phyloP scores from a whole-genome alignment of 345 rosid species.

The Boechera divaricarpa region DNA sequence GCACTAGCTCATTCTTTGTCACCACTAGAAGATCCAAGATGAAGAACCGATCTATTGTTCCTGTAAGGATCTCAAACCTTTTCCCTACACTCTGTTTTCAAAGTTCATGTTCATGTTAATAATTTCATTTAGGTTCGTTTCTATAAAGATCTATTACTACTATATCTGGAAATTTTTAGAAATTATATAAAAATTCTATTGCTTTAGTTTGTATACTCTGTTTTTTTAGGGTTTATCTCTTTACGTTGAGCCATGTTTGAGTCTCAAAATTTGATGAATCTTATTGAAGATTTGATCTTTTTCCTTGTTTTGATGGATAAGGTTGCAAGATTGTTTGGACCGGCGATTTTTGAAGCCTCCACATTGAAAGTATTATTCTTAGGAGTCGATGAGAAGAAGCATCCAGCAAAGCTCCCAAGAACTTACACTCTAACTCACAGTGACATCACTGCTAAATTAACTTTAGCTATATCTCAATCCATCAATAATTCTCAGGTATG shows the following conservation, averaged over 20 bases:
- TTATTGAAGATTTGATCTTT: neutral
- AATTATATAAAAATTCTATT: too few species aligned
- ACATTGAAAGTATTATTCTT: conserved; percentile 83
- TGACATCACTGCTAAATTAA: conserved; percentile 83
- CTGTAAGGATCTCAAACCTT: conserved; percentile 52
- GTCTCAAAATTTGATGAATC: neutral
- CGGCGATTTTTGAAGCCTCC: conserved; percentile 92
- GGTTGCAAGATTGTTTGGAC: conserved; percentile 96
- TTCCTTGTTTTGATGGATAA: conserved; percentile 19
- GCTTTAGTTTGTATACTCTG: conserved; percentile 3
- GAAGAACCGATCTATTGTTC: conserved; percentile 52
- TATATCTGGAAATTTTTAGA: neutral
- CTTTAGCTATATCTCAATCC: conserved; percentile 77
- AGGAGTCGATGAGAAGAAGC: conserved; percentile 91
- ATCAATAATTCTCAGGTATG: too few species aligned
- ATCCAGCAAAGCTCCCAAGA: conserved; percentile 89
- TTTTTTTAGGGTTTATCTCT: neutral
- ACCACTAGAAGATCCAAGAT: conserved; percentile 52
- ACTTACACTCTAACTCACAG: conserved; percentile 95
- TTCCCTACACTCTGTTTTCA: neutral
- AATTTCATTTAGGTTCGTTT: neutral
- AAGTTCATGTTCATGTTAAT: neutral
- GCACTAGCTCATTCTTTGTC: conserved; percentile 47
- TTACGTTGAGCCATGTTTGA: neutral
- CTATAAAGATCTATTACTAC: neutral